Percentiles rank a stretch among this genome's conserved stretches.
These are phyloP conservation scores for Sphaerostilbella broomeana DNA, from an alignment of 2,329 filamentous ascomycete genomes.

Conservation along the genomic window DNA sequence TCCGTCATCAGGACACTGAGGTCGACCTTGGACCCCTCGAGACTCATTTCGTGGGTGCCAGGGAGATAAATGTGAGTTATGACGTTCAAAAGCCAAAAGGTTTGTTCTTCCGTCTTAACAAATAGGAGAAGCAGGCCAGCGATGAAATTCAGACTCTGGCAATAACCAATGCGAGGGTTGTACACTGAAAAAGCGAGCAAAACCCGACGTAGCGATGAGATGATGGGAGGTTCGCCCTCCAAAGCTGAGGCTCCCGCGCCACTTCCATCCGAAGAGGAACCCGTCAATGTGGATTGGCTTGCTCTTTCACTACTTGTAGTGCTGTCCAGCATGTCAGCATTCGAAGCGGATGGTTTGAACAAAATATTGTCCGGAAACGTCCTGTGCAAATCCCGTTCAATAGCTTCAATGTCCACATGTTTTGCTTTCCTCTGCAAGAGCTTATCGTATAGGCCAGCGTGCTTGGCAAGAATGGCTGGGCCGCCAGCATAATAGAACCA, in stretches of 20 bases:
- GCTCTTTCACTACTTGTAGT: conserved; percentile 25
- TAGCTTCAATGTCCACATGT: conserved; percentile 74
- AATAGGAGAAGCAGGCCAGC: conserved; percentile 86
- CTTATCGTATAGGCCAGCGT: conserved; percentile 69
- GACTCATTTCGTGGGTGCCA: conserved; percentile 81
- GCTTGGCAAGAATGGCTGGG: conserved; percentile 67
- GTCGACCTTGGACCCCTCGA: conserved; percentile 90
- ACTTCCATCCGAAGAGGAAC: conserved; percentile 28
- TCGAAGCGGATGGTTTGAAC: conserved; percentile 60
- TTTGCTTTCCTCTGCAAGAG: conserved; percentile 60
- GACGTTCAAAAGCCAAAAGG: conserved; percentile 88
- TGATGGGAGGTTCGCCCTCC: conserved; percentile 64
- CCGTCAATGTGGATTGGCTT: conserved; percentile 33
- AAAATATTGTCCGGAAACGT: conserved; percentile 92
- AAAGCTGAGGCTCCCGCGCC: conserved; percentile 29
- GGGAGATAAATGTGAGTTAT: conserved; percentile 84
- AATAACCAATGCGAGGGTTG: conserved; percentile 89
- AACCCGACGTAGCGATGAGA: conserved; percentile 75
- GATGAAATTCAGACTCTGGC: conserved; percentile 91
- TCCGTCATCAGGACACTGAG: conserved; percentile 87
- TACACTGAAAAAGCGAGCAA: conserved; percentile 85
- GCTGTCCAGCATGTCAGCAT: conserved; percentile 23
- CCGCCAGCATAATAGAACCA: conserved; percentile 97
- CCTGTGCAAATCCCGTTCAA: conserved; percentile 86
- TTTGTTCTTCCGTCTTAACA: conserved; percentile 79